Percentiles rank a stretch among this genome's conserved stretches.
phyloP scores from a whole-genome alignment of 2,329 filamentous ascomycete genomes.

The Fusarium azukiicola region DNA sequence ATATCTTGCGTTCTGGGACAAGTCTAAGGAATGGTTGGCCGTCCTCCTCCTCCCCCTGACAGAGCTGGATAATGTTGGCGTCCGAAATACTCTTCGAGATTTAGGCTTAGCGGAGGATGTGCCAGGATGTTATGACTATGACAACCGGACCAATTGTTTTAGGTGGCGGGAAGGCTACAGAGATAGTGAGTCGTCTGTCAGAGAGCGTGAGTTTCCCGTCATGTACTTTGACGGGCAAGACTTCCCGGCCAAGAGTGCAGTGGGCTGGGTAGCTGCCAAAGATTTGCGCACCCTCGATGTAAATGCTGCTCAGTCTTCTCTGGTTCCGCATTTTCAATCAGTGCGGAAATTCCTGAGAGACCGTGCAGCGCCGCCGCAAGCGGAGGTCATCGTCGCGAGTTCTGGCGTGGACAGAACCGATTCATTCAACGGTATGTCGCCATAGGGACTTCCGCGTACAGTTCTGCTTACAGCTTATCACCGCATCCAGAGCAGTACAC shows the following conservation, averaged over 20 bases:
- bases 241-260: slow-evolving; percentile 44
- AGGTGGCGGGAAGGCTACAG: slow-evolving; percentile 36
- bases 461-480: too few species aligned
- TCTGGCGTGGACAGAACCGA: too few species aligned
- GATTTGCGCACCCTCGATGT: slow-evolving; percentile 39
- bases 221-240: slow-evolving; percentile 48
- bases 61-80: slow-evolving; percentile 8
- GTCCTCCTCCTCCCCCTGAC: slow-evolving; percentile 16
- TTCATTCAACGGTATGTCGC: too few species aligned
- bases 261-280: slow-evolving; percentile 43
- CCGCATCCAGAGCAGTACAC: too few species aligned
- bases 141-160: neutral
- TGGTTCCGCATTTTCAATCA: slow-evolving; percentile 30
- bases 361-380: too few species aligned
- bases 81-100: neutral
- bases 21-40: slow-evolving; percentile 21
- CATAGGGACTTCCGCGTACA: too few species aligned
- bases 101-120: neutral
- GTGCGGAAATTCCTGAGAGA: slow-evolving; percentile 32
- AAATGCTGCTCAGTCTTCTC: neutral
- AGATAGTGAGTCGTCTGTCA: slow-evolving; percentile 19
- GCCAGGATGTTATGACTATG: slow-evolving; percentile 24
- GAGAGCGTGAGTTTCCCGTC: slow-evolving; percentile 43
- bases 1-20: slow-evolving; percentile 15
- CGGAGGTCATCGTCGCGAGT: too few species aligned